Percentiles rank a stretch among this genome's conserved stretches.
These are phyloP conservation scores for Neospermospora avenae DNA, from an alignment of 2,329 filamentous ascomycete species.

Conservation along the genomic window DNA sequence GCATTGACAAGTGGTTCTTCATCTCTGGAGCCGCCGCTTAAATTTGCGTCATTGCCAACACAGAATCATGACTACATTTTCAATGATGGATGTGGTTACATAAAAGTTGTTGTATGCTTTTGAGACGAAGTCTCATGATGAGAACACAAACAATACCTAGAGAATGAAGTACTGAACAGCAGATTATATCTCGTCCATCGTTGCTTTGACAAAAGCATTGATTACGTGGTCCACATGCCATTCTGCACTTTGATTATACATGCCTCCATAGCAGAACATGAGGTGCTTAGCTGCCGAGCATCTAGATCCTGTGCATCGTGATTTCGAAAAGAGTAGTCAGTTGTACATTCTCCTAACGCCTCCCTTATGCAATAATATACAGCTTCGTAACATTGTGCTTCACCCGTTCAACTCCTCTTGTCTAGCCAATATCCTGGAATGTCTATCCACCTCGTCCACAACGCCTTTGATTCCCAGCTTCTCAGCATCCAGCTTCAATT, in stretches of 20 bases:
- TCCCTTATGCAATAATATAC: slow-evolving; percentile 27
- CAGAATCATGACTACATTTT: slow-evolving; percentile 8
- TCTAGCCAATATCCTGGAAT: slow-evolving; percentile 78
- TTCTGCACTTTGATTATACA: not conserved
- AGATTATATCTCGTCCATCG: not conserved
- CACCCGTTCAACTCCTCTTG: slow-evolving; percentile 69
- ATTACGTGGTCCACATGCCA: too few relatives aligned
- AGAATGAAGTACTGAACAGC: not conserved
- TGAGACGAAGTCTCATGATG: slow-evolving; percentile 11
- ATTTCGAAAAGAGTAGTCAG: not conserved
- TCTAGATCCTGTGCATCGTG: not conserved
- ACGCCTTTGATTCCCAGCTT: slow-evolving; percentile 82
- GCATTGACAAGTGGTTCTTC: slow-evolving; percentile 99
- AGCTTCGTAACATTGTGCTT: not conserved
- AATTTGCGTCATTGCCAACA: slow-evolving; percentile 24
- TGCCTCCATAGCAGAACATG: too few relatives aligned
- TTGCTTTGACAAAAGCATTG: too few relatives aligned
- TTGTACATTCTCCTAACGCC: slow-evolving; percentile 24
- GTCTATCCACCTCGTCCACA: slow-evolving; percentile 83
- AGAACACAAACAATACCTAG: slow-evolving; percentile 3
- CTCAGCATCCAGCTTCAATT: slow-evolving; percentile 77
- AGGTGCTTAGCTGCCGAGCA: too few relatives aligned
- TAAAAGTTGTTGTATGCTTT: slow-evolving; percentile 15
- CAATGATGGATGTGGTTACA: slow-evolving; percentile 11
- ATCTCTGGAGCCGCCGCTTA: slow-evolving; percentile 93